These are phyloP conservation scores for Rubroboletus pulcherrimus DNA, from an alignment of 768 basidiomycete genomes.

Conservation along the genomic window DNA sequence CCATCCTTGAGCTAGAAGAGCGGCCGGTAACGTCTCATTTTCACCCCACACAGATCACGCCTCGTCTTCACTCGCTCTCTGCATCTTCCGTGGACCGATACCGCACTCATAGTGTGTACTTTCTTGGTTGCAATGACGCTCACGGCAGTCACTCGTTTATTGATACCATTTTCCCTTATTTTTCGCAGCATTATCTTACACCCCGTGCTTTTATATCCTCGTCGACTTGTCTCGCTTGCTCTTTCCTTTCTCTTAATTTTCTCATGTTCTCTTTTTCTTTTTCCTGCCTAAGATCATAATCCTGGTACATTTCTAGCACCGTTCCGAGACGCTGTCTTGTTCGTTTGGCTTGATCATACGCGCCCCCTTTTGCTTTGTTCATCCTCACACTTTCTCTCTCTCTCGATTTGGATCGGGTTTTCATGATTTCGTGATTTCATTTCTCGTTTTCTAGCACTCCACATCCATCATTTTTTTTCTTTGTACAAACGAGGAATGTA, in stretches of 20 bases:
- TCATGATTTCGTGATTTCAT: neutral
- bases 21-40: constrained; percentile 10
- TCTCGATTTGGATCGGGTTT: neutral
- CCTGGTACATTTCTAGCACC: constrained; percentile 6
- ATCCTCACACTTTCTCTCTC: no score
- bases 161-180: no score
- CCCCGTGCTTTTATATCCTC: no score
- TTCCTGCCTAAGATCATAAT: neutral
- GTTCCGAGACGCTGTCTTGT: constrained; percentile 11
- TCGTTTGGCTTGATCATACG: neutral
- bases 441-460: neutral
- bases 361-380: neutral
- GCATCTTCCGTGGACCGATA: neutral
- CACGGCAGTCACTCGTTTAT: constrained; percentile 7
- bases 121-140: neutral
- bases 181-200: no score
- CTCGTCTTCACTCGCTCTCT: neutral
- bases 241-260: neutral
- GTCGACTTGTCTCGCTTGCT: no score
- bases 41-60: neutral
- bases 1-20: constrained; percentile 65
- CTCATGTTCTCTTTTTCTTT: no score
- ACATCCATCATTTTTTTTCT: neutral
- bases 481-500: no score
- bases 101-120: neutral